Conservation (phyloP, 2,329 filamentous ascomycete genomes). For the Pseudocercospora pini-densiflorae region DNA sequence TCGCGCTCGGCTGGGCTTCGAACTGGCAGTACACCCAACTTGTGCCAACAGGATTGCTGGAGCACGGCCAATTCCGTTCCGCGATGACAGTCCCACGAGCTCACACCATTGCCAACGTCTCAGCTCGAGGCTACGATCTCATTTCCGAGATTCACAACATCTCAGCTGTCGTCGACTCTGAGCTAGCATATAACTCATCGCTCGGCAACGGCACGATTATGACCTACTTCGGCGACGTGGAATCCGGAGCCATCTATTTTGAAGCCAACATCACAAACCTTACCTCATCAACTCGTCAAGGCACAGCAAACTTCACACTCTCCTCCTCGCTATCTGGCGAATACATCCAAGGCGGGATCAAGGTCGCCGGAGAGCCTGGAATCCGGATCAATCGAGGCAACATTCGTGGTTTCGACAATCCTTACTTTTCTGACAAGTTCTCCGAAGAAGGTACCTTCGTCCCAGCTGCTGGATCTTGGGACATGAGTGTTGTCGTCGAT, state of each 20-base stretch:
- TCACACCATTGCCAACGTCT: slow-evolving; percentile 57
- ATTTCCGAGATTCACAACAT: slow-evolving; percentile 57
- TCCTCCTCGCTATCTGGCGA: slow-evolving; percentile 56
- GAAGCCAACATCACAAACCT: slow-evolving; percentile 58
- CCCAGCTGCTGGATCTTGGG: slow-evolving; percentile 40
- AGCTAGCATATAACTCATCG: slow-evolving; percentile 49
- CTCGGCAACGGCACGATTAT: slow-evolving; percentile 55
- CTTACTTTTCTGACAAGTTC: slow-evolving; percentile 62
- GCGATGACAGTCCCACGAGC: slow-evolving; percentile 58
- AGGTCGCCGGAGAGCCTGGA: slow-evolving; percentile 45
- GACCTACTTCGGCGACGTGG: slow-evolving; percentile 56
- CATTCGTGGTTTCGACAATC: slow-evolving; percentile 56
- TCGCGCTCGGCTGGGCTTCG: slow-evolving; percentile 61
- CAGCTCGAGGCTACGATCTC: slow-evolving; percentile 58
- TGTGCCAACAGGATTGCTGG: slow-evolving; percentile 58
- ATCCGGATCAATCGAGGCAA: slow-evolving; percentile 57
- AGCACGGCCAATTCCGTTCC: slow-evolving; percentile 55
- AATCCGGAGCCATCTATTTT: slow-evolving; percentile 59
- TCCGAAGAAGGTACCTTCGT: slow-evolving; percentile 40
- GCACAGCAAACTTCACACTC: slow-evolving; percentile 59
- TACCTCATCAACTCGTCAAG: slow-evolving; percentile 34
- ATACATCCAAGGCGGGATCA: slow-evolving; percentile 54
- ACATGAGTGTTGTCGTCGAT: slow-evolving; percentile 58
- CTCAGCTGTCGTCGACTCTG: slow-evolving; percentile 50
- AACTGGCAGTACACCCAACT: slow-evolving; percentile 63